These are phyloP conservation scores for Lecanosticta acicola DNA, from an alignment of 2,329 filamentous ascomycete species.

Conservation along the genomic window DNA sequence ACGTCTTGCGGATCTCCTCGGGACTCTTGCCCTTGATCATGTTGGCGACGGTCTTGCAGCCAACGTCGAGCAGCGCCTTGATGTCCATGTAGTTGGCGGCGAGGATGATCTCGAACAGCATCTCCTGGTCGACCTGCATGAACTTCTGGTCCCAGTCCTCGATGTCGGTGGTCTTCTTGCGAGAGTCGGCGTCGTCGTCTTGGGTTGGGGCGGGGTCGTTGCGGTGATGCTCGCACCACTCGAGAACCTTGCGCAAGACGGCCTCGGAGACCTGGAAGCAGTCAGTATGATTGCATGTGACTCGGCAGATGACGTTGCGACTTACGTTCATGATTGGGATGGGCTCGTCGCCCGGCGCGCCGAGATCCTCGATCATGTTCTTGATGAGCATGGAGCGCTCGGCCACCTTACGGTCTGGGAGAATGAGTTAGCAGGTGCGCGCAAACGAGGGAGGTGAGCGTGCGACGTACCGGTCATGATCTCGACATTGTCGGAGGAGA, in stretches of 20 bases:
- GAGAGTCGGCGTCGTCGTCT: conserved; percentile 87
- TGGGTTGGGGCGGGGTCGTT: conserved; percentile 73
- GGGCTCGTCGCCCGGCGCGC: conserved; percentile 56
- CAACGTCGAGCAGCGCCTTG: conserved; percentile 94
- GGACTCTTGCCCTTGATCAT: conserved; percentile 99
- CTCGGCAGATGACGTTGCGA: conserved; percentile 7
- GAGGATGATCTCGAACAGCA: conserved; percentile 98
- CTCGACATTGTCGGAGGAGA: conserved; percentile 43
- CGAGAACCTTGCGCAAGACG: conserved; percentile 90
- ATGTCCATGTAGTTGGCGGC: conserved; percentile 99
- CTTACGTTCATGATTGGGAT: conserved; percentile 78
- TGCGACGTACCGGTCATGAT: conserved; percentile 36
- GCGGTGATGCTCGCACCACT: conserved; percentile 96
- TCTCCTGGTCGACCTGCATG: conserved; percentile 99
- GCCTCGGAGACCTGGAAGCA: conserved; percentile 68
- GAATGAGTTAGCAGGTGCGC: conserved; percentile 14
- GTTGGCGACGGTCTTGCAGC: conserved; percentile 98
- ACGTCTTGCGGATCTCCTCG: conserved; percentile 98
- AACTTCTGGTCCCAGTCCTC: conserved; percentile 99
- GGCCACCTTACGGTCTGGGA: conserved; percentile 67
- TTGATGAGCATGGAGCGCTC: conserved; percentile 94
- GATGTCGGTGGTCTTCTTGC: conserved; percentile 98
- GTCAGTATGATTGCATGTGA: conserved; percentile 5
- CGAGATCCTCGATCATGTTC: conserved; percentile 95
- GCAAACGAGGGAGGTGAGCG: conserved; percentile 2